A percentile compares a stretch with the other conserved stretches of the same genome.
Conservation (phyloP, 2,329 filamentous ascomycete genomes). For the Ophiostoma ips region DNA sequence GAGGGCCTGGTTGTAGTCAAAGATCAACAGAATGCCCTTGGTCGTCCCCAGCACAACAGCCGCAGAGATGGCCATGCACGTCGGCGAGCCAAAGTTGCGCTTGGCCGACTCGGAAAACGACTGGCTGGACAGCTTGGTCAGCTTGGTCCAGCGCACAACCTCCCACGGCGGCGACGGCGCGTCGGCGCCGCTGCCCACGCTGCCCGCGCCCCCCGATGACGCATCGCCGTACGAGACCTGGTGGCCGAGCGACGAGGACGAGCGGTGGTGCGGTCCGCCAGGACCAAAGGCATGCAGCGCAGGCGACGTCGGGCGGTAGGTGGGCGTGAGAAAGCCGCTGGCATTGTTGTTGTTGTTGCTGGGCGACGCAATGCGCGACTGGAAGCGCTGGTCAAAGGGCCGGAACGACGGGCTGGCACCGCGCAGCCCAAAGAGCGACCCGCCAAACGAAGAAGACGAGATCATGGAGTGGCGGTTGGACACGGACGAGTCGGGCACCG, state of each 20-base stretch:
- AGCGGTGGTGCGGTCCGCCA: conserved; percentile 51
- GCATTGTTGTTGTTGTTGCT: background rate
- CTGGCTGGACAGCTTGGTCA: conserved; percentile 79
- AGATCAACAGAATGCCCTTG: conserved; percentile 86
- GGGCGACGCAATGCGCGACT: conserved; percentile 63
- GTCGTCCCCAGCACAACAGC: conserved; percentile 81
- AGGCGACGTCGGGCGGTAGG: conserved; percentile 61
- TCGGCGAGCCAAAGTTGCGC: conserved; percentile 83
- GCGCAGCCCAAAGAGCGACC: conserved; percentile 40
- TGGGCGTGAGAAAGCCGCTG: conserved; percentile 36
- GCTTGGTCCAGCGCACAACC: conserved; percentile 86
- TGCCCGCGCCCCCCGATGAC: background rate
- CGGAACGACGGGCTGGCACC: conserved; percentile 74
- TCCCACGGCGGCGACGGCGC: conserved; percentile 77
- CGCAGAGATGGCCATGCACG: conserved; percentile 77
- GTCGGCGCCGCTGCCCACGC: background rate
- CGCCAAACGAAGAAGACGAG: conserved; percentile 48
- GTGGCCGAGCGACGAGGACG: conserved; percentile 38
- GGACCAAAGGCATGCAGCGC: conserved; percentile 34
- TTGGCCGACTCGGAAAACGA: conserved; percentile 85
- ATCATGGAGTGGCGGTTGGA: conserved; percentile 57
- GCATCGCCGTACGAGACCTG: background rate
- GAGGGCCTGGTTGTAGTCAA: conserved; percentile 92
- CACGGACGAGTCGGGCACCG: conserved; percentile 69
- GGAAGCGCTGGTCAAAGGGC: conserved; percentile 90